Conservation (phyloP, 2,329 filamentous ascomycete species). For the Xylaria sp. region DNA sequence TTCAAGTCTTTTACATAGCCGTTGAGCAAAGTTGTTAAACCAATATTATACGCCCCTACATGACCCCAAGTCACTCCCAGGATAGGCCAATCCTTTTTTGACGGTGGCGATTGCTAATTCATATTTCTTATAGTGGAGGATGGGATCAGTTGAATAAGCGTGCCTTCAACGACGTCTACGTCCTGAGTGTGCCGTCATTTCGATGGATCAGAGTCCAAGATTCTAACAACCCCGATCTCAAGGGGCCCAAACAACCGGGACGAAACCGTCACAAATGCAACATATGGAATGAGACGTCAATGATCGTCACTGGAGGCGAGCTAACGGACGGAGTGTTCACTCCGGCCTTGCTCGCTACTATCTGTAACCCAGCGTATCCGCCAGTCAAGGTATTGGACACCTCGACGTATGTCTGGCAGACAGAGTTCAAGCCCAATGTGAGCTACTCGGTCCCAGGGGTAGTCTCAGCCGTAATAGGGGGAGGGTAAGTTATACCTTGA, state of each 20-base stretch:
- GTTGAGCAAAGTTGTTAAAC: not conserved
- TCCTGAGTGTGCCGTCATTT: slow-evolving; percentile 39
- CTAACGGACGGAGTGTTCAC: slow-evolving; percentile 11
- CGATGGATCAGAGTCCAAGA: slow-evolving; percentile 38
- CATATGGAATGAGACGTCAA: slow-evolving; percentile 37
- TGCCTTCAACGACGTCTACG: slow-evolving; percentile 39
- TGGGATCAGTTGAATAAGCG: slow-evolving; percentile 23
- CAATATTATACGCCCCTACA: not conserved
- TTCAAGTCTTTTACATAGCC: not conserved
- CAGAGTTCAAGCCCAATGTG: slow-evolving; percentile 32
- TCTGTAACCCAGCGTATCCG: slow-evolving; percentile 36
- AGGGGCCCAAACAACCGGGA: slow-evolving; percentile 23
- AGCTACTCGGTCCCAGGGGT: slow-evolving; percentile 36
- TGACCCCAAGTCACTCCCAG: not conserved
- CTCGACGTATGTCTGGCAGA: slow-evolving; percentile 37
- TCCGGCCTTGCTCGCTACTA: not conserved
- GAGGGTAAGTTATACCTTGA: slow-evolving; percentile 31
- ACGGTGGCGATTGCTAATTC: not conserved
- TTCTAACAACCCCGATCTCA: slow-evolving; percentile 35
- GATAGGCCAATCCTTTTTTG: not conserved
- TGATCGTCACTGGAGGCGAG: slow-evolving; percentile 35
- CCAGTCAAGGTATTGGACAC: slow-evolving; percentile 38
- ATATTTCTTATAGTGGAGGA: slow-evolving; percentile 12
- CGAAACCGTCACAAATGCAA: slow-evolving; percentile 34
- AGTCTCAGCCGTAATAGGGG: slow-evolving; percentile 36